Conservation (phyloP, 2,329 filamentous ascomycete species). For the Nemania sp. region DNA sequence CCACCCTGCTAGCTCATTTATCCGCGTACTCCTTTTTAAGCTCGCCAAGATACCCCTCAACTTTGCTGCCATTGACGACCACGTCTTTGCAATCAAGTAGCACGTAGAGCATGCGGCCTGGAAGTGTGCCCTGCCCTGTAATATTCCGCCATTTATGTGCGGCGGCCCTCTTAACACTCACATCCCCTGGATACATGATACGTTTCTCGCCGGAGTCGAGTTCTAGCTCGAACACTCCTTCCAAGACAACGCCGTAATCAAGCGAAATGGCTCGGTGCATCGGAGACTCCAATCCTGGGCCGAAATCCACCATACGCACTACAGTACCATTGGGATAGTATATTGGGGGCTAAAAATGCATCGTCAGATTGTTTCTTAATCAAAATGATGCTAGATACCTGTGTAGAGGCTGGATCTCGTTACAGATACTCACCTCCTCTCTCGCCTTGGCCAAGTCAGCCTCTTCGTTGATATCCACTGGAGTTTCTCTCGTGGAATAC, state of each 20-base stretch:
- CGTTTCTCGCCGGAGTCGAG: slow-evolving; percentile 41
- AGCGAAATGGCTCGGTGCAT: slow-evolving; percentile 34
- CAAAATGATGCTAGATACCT: neutral
- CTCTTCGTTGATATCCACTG: no score
- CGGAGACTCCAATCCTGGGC: slow-evolving; percentile 25
- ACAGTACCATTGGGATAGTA: neutral
- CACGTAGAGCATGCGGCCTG: slow-evolving; percentile 10
- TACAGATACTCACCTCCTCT: no score
- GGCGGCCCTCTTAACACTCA: slow-evolving; percentile 24
- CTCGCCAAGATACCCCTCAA: slow-evolving; percentile 2
- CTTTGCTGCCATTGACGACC: neutral
- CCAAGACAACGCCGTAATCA: slow-evolving; percentile 41
- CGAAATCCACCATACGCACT: slow-evolving; percentile 41
- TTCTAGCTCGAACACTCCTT: slow-evolving; percentile 36
- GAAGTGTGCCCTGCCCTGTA: neutral
- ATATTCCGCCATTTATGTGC: slow-evolving; percentile 5
- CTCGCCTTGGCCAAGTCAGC: no score
- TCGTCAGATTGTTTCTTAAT: neutral
- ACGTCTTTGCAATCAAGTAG: slow-evolving; percentile 2
- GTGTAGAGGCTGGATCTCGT: no score
- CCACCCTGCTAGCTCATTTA: neutral
- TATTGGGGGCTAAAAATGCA: neutral
- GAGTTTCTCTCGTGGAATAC: no score
- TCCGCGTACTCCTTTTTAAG: neutral
- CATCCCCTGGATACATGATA: slow-evolving; percentile 37